phyloP scores from a whole-genome alignment of 495 filamentous ascomycete genomes.

The Staphylotrichum longicolle region DNA sequence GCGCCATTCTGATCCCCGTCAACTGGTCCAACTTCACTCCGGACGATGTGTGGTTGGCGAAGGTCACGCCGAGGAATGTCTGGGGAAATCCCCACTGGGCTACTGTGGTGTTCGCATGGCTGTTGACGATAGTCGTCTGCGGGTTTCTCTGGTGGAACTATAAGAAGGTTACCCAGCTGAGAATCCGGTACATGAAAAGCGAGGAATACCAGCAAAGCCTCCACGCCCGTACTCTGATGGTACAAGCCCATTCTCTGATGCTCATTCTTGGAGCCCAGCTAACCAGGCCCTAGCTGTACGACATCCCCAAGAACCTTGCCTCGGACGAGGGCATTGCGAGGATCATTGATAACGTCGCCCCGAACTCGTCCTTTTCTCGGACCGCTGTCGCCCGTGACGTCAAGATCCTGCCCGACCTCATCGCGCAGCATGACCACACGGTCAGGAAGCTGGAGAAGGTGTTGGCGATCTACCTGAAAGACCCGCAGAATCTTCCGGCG shows the following conservation, averaged over 20 bases:
- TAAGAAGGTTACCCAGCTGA: conserved; percentile 62
- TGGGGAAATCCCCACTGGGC: conserved; percentile 67
- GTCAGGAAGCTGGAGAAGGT: conserved; percentile 80
- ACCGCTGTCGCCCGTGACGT: conserved; percentile 88
- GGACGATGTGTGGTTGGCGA: conserved; percentile 48
- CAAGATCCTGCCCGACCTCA: conserved; percentile 77
- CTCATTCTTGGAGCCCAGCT: conserved; percentile 3
- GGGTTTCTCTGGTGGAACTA: conserved; percentile 92
- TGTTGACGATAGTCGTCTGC: conserved; percentile 71
- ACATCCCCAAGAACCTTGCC: conserved; percentile 70
- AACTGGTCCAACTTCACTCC: conserved; percentile 62
- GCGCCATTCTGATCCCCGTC: conserved; percentile 77
- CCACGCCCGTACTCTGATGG: conserved; percentile 87
- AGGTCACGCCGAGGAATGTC: conserved; percentile 56
- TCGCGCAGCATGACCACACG: conserved; percentile 76
- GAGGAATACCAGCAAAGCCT: conserved; percentile 86
- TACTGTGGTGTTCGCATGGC: conserved; percentile 75
- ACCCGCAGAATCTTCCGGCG: conserved; percentile 75
- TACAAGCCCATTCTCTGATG: conserved; percentile 33
- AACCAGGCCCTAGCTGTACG: conserved; percentile 61
- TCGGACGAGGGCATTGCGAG: conserved; percentile 84
- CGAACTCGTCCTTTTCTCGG: conserved; percentile 70
- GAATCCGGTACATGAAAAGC: conserved; percentile 78
- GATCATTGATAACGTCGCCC: conserved; percentile 71
- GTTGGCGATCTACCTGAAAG: conserved; percentile 83